Evolutionary conservation across 257 asterid genomes (phyloP), one percentile per base, ranked within the genome.

Genomic region (Nicotiana sylvestris): DNA sequence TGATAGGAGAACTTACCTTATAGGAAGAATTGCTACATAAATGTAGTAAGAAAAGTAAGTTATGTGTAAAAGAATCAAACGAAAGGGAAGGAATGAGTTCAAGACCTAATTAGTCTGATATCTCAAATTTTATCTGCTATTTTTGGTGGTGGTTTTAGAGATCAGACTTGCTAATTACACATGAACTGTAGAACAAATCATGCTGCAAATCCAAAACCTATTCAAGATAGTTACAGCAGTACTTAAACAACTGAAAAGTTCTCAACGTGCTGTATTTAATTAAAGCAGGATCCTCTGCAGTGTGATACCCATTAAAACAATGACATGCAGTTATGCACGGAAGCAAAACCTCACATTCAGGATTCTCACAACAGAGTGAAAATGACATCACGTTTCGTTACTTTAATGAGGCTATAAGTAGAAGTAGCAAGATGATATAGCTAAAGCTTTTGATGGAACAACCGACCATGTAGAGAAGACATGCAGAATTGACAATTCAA

Each of bases 401-500:
- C 37, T 74, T 51, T 29, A 7, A 0, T 29, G 64, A 76, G 15
- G 16, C 27, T 0, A 29, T 29, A 27, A 76, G 46, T 0, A 15
- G 29, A 76, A 29, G 80, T 51, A 76, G 79, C 80, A 51, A 51
- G 0, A 27, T 6, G 5, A 76, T 51, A 51, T 16, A 27, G 80
- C 10, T 0, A 51, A 76, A 29, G 2, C 43, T 0, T 74, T 43
- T 51, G 43, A 76, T 72, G 64, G 39, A 76, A 37, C 27, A 49
- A 51, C 64, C 27, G 1, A 15, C 80, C 80, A 76, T 76, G 80
- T 29, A 65, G 80, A 76, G 30, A 51, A 53, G 80, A 25, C 12
- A 49, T 74, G 64, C 43, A 74, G 80, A 74, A 74, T 51, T 74
- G 64, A 51, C 64, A 74, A 74, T 51, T 51, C 80, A 74, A 51